Percentiles rank a stretch among this genome's conserved stretches.
phyloP scores from a whole-genome alignment of 2,329 filamentous ascomycete species.

The Bipolaris victoriae region DNA sequence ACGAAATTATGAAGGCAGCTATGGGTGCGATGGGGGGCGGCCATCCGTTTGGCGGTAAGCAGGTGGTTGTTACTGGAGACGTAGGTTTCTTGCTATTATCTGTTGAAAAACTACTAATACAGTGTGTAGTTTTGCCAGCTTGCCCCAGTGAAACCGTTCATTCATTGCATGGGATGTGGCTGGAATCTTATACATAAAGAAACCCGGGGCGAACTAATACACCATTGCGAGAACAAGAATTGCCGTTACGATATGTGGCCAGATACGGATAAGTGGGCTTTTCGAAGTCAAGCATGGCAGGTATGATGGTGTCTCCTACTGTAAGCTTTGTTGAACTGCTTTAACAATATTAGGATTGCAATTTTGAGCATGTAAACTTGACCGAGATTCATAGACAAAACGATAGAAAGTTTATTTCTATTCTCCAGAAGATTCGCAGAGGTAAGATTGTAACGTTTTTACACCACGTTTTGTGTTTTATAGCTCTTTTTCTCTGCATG shows the following conservation, averaged over 20 bases:
- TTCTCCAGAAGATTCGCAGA: slow-evolving; percentile 62
- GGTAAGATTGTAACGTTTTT: slow-evolving; percentile 41
- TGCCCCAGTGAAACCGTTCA: slow-evolving; percentile 64
- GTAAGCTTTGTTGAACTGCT: not conserved
- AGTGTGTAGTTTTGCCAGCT: slow-evolving; percentile 47
- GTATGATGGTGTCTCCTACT: slow-evolving; percentile 13
- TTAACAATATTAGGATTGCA: slow-evolving; percentile 48
- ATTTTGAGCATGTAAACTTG: slow-evolving; percentile 62
- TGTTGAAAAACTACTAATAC: not conserved
- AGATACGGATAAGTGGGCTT: slow-evolving; percentile 66
- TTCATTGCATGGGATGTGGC: slow-evolving; percentile 59
- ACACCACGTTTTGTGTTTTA: not conserved
- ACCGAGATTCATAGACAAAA: slow-evolving; percentile 63
- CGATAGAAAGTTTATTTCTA: slow-evolving; percentile 60
- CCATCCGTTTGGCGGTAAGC: slow-evolving; percentile 56
- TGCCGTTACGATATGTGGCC: slow-evolving; percentile 45
- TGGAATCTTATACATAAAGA: slow-evolving; percentile 32
- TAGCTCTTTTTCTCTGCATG: too few relatives aligned
- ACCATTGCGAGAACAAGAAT: slow-evolving; percentile 28
- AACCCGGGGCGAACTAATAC: slow-evolving; percentile 1
- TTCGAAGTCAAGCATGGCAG: slow-evolving; percentile 62
- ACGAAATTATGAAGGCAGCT: slow-evolving; percentile 55
- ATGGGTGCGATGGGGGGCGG: slow-evolving; percentile 19
- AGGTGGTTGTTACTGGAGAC: slow-evolving; percentile 64
- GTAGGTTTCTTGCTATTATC: slow-evolving; percentile 36